Conservation (phyloP, 352 stramenopile species). For the Pythium insidiosum region DNA sequence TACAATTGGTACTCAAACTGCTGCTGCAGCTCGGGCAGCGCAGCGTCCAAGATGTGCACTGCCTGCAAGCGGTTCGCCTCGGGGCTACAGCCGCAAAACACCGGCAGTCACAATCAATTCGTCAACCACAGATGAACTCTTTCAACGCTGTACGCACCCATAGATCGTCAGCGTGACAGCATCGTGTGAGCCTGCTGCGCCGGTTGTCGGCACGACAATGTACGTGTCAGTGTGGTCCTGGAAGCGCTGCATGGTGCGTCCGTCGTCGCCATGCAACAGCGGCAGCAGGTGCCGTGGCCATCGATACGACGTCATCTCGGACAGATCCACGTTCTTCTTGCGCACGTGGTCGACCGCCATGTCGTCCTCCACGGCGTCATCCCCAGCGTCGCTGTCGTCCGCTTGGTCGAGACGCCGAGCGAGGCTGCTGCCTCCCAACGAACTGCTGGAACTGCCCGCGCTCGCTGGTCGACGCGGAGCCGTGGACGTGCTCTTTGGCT, state of each 20-base stretch:
- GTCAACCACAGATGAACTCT: not conserved
- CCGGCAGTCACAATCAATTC: too few species aligned
- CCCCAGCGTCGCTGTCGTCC: not conserved
- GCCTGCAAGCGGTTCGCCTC: constrained; percentile 44
- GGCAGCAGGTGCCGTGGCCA: constrained; percentile 55
- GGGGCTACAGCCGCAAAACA: constrained; percentile 15
- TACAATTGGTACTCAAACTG: constrained; percentile 30
- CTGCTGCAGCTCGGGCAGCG: constrained; percentile 56
- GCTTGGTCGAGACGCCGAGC: constrained; percentile 1
- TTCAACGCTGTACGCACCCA: constrained; percentile 25
- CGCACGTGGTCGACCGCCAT: constrained; percentile 47
- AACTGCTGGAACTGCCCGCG: not conserved
- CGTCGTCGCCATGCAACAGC: constrained; percentile 57
- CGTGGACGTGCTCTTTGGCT: not conserved
- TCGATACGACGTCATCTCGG: constrained; percentile 71
- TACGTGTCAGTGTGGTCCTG: constrained; percentile 74
- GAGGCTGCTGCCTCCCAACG: not conserved
- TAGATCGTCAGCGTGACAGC: constrained; percentile 66
- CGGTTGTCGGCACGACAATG: constrained; percentile 43
- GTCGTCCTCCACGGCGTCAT: constrained; percentile 18
- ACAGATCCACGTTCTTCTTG: constrained; percentile 67
- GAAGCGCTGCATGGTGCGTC: constrained; percentile 67
- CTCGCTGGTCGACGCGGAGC: too few species aligned
- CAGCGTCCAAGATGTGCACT: constrained; percentile 46
- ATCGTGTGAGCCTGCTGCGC: constrained; percentile 6